Conservation (phyloP, 202 grass and related monocot genomes). For the Carex sylvatica region DNA sequence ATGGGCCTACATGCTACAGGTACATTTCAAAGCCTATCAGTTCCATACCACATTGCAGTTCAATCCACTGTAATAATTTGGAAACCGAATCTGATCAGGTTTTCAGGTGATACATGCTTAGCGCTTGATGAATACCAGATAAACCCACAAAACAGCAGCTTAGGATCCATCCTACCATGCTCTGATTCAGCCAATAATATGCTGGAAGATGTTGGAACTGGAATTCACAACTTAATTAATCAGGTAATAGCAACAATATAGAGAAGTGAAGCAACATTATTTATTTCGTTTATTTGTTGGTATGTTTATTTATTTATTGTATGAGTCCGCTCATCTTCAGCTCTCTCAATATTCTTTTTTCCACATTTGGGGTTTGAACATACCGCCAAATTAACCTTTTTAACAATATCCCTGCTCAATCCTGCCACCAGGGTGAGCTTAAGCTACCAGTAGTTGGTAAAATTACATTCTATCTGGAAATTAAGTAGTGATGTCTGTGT, state of each 20-base stretch:
- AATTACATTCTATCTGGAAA: neutral
- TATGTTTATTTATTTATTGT: neutral
- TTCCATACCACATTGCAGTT: neutral
- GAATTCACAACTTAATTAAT: conserved; percentile 73
- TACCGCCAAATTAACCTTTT: neutral
- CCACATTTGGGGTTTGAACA: neutral
- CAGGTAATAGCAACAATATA: conserved; percentile 38
- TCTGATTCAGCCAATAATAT: conserved; percentile 39
- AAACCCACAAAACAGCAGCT: conserved; percentile 73
- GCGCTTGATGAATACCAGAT: conserved; percentile 78
- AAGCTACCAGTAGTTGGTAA: neutral
- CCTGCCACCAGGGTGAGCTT: neutral
- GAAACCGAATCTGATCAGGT: conserved; percentile 32
- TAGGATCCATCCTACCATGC: conserved; percentile 75
- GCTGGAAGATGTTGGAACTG: conserved; percentile 54
- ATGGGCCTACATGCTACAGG: neutral
- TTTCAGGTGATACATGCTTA: conserved; percentile 64
- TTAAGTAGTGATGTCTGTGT: neutral
- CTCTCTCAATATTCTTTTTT: neutral
- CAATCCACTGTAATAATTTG: conserved; percentile 1
- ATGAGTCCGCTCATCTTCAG: neutral
- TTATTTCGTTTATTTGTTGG: neutral
- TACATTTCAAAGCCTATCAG: conserved; percentile 1
- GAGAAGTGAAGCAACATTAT: neutral
- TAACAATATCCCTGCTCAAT: neutral